phyloP scores from a whole-genome alignment of 2,329 filamentous ascomycete species.

The Fusarium tuaranense region DNA sequence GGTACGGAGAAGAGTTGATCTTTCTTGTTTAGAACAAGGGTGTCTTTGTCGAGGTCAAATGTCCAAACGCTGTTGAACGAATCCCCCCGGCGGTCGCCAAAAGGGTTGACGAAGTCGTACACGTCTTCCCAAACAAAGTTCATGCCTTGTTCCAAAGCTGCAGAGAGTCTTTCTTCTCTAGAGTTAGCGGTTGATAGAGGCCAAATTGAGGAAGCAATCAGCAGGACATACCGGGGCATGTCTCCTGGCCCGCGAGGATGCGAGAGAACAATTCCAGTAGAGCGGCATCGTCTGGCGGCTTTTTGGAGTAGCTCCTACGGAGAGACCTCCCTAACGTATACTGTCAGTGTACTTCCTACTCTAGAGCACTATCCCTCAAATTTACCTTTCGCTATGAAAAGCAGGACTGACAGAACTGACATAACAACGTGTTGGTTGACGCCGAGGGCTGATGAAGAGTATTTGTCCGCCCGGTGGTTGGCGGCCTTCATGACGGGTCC shows the following conservation, averaged over 20 bases:
- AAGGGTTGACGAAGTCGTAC: background rate
- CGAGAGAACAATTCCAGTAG: background rate
- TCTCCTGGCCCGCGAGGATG: background rate
- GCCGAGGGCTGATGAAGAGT: background rate
- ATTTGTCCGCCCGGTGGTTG: background rate
- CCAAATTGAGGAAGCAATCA: background rate
- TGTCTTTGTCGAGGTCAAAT: background rate
- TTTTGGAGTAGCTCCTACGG: background rate
- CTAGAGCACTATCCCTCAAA: background rate
- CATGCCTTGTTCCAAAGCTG: background rate
- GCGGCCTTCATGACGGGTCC: background rate
- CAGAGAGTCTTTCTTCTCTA: background rate
- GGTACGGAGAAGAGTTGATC: background rate
- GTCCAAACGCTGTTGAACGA: constrained; percentile 5
- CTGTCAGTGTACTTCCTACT: background rate
- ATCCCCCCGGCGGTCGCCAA: background rate
- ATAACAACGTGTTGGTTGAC: background rate
- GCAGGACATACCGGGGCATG: background rate
- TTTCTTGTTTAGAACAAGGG: background rate
- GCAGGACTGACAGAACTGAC: background rate
- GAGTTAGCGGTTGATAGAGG: background rate
- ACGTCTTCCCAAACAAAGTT: background rate
- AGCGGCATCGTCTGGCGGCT: background rate
- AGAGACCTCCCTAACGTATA: background rate
- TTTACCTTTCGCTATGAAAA: background rate